Conservation (phyloP, 2,329 filamentous ascomycete genomes). For the Talaromyces sp. region DNA sequence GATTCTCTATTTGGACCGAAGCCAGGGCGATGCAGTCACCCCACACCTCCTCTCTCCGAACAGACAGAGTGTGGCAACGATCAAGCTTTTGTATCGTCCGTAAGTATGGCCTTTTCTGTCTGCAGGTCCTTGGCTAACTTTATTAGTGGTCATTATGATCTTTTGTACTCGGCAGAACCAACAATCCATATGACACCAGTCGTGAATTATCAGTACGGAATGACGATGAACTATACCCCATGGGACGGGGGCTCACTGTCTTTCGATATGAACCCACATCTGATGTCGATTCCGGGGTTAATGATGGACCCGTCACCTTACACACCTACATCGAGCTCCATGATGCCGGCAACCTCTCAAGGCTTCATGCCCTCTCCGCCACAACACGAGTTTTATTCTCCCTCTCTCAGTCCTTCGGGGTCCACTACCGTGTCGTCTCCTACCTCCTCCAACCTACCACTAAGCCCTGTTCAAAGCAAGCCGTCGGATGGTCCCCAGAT, state of each 20-base stretch:
- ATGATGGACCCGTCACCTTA: slow-evolving; percentile 30
- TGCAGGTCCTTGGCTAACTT: slow-evolving; percentile 15
- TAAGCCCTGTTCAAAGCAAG: slow-evolving; percentile 28
- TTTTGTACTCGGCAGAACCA: slow-evolving; percentile 67
- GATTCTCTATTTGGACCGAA: slow-evolving; percentile 86
- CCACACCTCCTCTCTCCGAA: slow-evolving; percentile 35
- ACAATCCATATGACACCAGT: slow-evolving; percentile 32
- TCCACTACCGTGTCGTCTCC: slow-evolving; percentile 22
- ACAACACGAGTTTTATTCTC: slow-evolving; percentile 28
- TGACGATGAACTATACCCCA: slow-evolving; percentile 31
- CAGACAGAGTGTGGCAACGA: slow-evolving; percentile 49
- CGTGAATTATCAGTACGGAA: slow-evolving; percentile 36
- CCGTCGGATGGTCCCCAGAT: slow-evolving; percentile 35
- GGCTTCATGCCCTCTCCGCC: slow-evolving; percentile 19
- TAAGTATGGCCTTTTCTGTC: slow-evolving; percentile 32
- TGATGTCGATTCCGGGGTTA: slow-evolving; percentile 37
- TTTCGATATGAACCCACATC: slow-evolving; percentile 34
- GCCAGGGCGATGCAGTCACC: slow-evolving; percentile 66
- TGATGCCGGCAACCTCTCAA: slow-evolving; percentile 26
- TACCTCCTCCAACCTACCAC: slow-evolving; percentile 20
- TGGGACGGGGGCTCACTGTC: slow-evolving; percentile 33
- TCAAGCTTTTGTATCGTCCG: slow-evolving; percentile 64
- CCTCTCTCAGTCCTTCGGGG: slow-evolving; percentile 10
- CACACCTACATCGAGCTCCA: slow-evolving; percentile 22
- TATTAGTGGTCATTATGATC: slow-evolving; percentile 80